phyloP scores from a whole-genome alignment of 148 eudicot species.

The Nyssa sinensis region DNA sequence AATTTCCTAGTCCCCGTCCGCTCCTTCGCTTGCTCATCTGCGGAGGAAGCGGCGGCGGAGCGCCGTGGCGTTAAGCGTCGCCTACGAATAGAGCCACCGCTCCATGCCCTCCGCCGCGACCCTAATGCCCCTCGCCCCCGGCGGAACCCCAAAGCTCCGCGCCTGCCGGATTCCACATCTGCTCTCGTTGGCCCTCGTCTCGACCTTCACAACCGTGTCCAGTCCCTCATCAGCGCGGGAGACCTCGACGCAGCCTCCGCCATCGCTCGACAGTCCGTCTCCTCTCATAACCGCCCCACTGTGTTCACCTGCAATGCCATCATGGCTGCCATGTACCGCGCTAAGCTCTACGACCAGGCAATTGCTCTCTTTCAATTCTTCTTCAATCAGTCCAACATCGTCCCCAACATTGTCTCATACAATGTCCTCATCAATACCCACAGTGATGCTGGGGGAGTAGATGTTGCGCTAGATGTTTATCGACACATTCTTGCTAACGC shows the following conservation, averaged over 20 bases:
- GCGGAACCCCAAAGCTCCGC: conserved; percentile 37
- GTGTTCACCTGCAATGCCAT: conserved; percentile 82
- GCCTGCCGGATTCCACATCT: conserved; percentile 61
- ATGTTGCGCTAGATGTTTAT: conserved; percentile 42
- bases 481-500: conserved; percentile 39
- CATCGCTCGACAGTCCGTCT: conserved; percentile 56
- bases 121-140: conserved; percentile 36
- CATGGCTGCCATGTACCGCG: conserved; percentile 62
- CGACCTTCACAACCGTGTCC: conserved; percentile 74
- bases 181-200: conserved; percentile 65
- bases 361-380: conserved; percentile 54
- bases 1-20: conserved; percentile 27
- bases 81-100: conserved; percentile 77
- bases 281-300: conserved; percentile 54
- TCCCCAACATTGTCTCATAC: conserved; percentile 59
- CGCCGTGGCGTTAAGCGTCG: conserved; percentile 82
- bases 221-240: conserved; percentile 62
- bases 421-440: conserved; percentile 47
- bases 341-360: conserved; percentile 47
- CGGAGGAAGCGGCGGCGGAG: conserved; percentile 86
- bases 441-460: conserved; percentile 45
- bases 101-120: conserved; percentile 59
- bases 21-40: conserved; percentile 57
- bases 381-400: conserved; percentile 47
- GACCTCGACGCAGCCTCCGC: conserved; percentile 59